A percentile compares a stretch with the other conserved stretches of the same genome.
phyloP scores from a whole-genome alignment of 108 stramenopile genomes.

The Conticribra weissflogii region DNA sequence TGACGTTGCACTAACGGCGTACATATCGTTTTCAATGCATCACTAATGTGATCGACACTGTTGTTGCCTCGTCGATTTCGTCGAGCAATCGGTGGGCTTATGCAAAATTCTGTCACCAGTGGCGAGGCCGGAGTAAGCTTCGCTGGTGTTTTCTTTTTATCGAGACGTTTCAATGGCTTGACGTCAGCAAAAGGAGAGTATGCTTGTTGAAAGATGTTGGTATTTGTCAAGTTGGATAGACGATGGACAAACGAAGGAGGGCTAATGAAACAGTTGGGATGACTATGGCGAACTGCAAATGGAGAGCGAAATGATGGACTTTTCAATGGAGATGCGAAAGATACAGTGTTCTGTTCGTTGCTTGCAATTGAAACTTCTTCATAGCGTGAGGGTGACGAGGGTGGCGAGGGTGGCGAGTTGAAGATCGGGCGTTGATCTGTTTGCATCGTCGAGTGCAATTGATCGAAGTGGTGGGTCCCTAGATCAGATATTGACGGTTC shows the following conservation, averaged over 20 bases:
- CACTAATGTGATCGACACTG: not conserved
- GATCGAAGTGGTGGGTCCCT: no score
- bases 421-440: no score
- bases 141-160: slow-evolving; percentile 18
- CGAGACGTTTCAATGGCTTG: slow-evolving; percentile 7
- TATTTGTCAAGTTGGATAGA: not conserved
- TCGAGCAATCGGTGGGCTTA: not conserved
- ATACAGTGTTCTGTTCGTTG: not conserved
- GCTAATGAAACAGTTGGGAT: not conserved
- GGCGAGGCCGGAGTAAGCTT: slow-evolving; percentile 1
- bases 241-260: not conserved
- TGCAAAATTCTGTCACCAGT: not conserved
- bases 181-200: not conserved
- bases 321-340: not conserved
- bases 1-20: not conserved
- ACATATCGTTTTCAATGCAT: not conserved
- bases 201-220: not conserved
- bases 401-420: not conserved
- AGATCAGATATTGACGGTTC: no score
- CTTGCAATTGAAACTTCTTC: not conserved
- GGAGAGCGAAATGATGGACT: not conserved
- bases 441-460: not conserved
- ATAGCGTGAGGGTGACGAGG: not conserved
- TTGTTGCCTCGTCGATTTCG: not conserved
- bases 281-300: not conserved